Evolutionary conservation across 768 basidiomycete genomes (phyloP).

Genomic region (Termitomyces sp.): DNA sequence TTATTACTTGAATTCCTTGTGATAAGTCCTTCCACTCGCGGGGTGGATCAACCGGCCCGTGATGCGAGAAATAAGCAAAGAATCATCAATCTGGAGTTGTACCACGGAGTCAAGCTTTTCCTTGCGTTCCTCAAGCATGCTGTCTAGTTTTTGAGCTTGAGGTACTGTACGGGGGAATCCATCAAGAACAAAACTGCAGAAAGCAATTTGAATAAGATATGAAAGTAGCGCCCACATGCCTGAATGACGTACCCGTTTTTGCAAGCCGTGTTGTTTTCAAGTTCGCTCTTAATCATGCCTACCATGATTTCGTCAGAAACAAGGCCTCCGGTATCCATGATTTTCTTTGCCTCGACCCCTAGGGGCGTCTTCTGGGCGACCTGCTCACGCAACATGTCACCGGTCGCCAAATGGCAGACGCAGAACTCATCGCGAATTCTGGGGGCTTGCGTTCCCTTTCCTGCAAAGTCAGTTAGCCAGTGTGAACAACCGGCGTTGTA

Average conservation of each 20-base stretch:
- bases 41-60: constrained; percentile 95
- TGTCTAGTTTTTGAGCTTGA: constrained; percentile 93
- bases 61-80: constrained; percentile 94
- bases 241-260: constrained; percentile 82
- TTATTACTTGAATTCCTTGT: constrained; percentile 85
- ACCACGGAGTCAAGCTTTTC: constrained; percentile 92
- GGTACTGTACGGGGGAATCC: constrained; percentile 99
- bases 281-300: constrained; percentile 93
- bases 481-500: background rate
- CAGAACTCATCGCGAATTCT: constrained; percentile 89
- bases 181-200: constrained; percentile 89
- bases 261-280: constrained; percentile 89
- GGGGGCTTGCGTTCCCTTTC: constrained; percentile 98
- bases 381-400: constrained; percentile 97
- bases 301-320: constrained; percentile 97
- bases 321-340: constrained; percentile 96
- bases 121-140: constrained; percentile 76
- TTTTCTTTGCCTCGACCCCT: constrained; percentile 90
- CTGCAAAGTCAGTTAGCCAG: constrained; percentile 33
- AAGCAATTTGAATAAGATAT: constrained; percentile 12
- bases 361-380: constrained; percentile 82
- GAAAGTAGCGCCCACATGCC: background rate
- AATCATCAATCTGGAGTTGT: constrained; percentile 89
- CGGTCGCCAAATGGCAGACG: constrained; percentile 97
- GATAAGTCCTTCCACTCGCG: constrained; percentile 86